Percentiles rank a stretch among this genome's conserved stretches.
Conservation (phyloP, 495 filamentous ascomycete species). For the Bombardia bombarda region DNA sequence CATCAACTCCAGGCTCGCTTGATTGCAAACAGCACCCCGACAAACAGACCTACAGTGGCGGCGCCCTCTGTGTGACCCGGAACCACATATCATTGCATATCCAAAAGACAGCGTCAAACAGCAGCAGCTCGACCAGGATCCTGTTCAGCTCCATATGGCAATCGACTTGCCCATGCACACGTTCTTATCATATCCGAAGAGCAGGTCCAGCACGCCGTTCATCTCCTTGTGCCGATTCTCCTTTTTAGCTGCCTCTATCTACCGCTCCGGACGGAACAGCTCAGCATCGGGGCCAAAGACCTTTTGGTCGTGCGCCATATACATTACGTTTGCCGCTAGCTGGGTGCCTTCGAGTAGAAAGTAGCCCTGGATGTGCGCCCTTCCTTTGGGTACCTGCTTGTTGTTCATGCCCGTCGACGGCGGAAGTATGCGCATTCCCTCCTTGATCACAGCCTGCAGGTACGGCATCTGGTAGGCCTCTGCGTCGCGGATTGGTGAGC, state of each 20-base stretch:
- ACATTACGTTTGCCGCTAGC: constrained; percentile 27
- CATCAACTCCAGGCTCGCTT: too few relatives aligned
- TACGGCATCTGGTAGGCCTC: constrained; percentile 28
- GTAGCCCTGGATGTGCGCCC: constrained; percentile 16
- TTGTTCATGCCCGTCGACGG: constrained; percentile 32
- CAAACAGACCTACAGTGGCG: too few relatives aligned
- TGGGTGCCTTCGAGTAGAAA: constrained; percentile 48
- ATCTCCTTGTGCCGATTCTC: constrained; percentile 22
- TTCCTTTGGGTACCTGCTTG: constrained; percentile 18
- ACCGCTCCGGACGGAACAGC: constrained; percentile 44
- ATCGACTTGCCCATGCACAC: constrained; percentile 32
- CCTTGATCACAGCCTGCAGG: constrained; percentile 37
- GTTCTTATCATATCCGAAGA: constrained; percentile 28
- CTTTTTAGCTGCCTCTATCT: constrained; percentile 38
- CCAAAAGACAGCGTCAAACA: too few relatives aligned
- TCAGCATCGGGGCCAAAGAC: constrained; percentile 33
- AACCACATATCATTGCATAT: too few relatives aligned
- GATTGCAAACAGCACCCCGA: too few relatives aligned
- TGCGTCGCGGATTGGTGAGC: constrained; percentile 28
- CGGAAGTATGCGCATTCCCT: constrained; percentile 36
- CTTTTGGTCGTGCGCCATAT: constrained; percentile 16
- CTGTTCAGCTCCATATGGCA: too few relatives aligned
- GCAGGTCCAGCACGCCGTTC: constrained; percentile 19
- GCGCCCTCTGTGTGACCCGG: constrained; percentile 48
- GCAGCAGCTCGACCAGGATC: too few relatives aligned